Percentiles rank a stretch among this genome's conserved stretches.
Evolutionary conservation across 1,284 basidiomycete species (phyloP).

Genomic region (Ustilago xerochloae): DNA sequence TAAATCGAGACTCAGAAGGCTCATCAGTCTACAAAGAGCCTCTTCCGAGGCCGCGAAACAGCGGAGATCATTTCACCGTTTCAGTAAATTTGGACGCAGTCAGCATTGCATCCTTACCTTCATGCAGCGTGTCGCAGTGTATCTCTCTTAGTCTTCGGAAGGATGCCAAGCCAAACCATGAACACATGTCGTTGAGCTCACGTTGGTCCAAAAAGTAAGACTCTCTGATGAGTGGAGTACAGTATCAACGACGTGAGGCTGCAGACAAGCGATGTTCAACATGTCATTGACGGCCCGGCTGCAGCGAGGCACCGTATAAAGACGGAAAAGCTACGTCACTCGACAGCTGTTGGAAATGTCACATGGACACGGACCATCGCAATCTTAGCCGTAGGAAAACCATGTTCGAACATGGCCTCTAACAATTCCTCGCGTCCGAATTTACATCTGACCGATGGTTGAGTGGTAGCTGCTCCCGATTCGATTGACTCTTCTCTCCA

Average conservation of each 20-base stretch:
- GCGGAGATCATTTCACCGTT: conserved; percentile 1
- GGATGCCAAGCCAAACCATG: conserved; percentile 1
- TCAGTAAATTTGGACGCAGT: neutral
- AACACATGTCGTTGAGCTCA: neutral
- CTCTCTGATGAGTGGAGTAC: too few relatives aligned
- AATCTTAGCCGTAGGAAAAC: too few relatives aligned
- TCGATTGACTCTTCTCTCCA: conserved; percentile 2
- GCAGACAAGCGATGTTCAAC: neutral
- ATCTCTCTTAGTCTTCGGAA: neutral
- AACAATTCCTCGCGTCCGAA: too few relatives aligned
- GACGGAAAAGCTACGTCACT: conserved; percentile 24
- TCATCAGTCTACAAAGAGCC: neutral
- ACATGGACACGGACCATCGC: conserved; percentile 28
- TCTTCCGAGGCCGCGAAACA: too few relatives aligned
- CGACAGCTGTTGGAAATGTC: conserved; percentile 14
- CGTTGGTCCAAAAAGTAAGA: neutral
- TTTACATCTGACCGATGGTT: neutral
- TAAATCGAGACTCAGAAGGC: conserved; percentile 6
- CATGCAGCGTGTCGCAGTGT: neutral
- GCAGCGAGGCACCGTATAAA: neutral
- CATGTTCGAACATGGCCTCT: too few relatives aligned
- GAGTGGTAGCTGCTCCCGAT: neutral
- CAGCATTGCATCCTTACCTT: conserved; percentile 6
- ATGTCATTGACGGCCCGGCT: neutral
- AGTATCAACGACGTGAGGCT: neutral